phyloP scores from a whole-genome alignment of 179 eudicot species.

The Sideroxylon spinosum region DNA sequence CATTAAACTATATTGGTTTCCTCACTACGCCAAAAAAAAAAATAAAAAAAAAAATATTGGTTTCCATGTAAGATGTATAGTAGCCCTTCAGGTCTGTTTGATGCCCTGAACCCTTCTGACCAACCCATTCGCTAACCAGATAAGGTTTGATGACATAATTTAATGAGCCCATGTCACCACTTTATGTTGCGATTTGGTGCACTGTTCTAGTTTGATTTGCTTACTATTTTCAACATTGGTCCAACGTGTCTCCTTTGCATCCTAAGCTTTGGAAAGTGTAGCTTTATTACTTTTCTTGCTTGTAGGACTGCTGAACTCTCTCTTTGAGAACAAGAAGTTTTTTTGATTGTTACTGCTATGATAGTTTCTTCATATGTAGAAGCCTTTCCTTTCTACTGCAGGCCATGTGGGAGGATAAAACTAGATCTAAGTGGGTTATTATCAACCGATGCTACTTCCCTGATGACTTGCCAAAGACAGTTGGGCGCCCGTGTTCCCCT shows the following conservation, averaged over 20 bases:
- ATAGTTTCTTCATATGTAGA: not conserved
- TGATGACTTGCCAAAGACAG: constrained; percentile 78
- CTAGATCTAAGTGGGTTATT: constrained; percentile 57
- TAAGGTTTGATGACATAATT: too few relatives aligned
- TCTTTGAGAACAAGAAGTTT: not conserved
- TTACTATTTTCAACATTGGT: not conserved
- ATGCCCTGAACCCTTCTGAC: not conserved
- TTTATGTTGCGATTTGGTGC: too few relatives aligned
- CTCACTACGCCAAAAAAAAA: too few relatives aligned
- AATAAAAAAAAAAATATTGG: too few relatives aligned
- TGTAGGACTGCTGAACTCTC: not conserved
- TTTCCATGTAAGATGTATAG: not conserved
- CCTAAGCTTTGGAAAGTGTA: not conserved
- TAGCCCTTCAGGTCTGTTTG: constrained; percentile 4
- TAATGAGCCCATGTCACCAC: too few relatives aligned
- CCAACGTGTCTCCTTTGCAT: not conserved
- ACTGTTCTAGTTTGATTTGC: not conserved
- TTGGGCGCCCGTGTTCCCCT: constrained; percentile 87
- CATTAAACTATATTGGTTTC: not conserved
- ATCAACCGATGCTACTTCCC: constrained; percentile 77
- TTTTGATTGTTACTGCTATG: not conserved
- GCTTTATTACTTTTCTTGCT: too few relatives aligned
- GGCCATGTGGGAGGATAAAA: constrained; percentile 98
- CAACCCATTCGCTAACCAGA: not conserved
- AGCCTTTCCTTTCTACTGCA: constrained; percentile 25